Conservation (phyloP, 2,329 filamentous ascomycete species). For the Helotiales sp. region DNA sequence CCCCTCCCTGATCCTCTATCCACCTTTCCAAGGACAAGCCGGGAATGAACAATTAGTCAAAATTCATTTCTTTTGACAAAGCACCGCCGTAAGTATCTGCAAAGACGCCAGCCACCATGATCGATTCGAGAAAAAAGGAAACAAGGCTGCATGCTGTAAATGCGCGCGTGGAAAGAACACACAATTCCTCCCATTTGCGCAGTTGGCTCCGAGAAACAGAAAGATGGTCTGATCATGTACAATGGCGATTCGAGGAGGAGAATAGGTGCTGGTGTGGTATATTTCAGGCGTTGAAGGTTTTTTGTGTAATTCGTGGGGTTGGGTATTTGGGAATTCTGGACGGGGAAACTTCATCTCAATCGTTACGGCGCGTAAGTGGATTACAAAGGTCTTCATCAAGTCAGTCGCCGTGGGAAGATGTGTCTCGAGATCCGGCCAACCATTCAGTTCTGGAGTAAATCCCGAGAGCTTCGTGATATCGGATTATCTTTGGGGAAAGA, state of each 20-base stretch:
- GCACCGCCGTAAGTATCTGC: not conserved
- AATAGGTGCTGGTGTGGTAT: not conserved
- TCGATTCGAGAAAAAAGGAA: not conserved
- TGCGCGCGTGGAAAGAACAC: not conserved
- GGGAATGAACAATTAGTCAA: not conserved
- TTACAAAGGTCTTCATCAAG: not conserved
- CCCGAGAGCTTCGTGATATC: conserved; percentile 1
- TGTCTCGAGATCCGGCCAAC: not conserved
- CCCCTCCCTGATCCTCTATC: not conserved
- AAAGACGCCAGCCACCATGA: conserved; percentile 1
- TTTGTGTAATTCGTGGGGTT: not conserved
- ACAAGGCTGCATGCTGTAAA: not conserved
- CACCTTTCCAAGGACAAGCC: not conserved
- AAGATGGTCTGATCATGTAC: not conserved
- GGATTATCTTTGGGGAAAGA: not conserved
- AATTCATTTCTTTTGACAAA: not conserved
- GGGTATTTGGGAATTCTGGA: not conserved
- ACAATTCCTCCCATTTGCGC: not conserved
- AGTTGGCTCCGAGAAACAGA: not conserved
- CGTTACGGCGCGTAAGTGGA: not conserved
- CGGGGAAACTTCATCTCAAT: not conserved
- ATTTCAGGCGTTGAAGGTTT: no score
- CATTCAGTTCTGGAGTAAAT: not conserved
- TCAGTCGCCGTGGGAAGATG: not conserved
- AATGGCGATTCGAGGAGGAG: not conserved